A percentile compares a stretch with the other conserved stretches of the same genome.
phyloP scores from a whole-genome alignment of 148 eudicot genomes.

The Rhododendron simsii region DNA sequence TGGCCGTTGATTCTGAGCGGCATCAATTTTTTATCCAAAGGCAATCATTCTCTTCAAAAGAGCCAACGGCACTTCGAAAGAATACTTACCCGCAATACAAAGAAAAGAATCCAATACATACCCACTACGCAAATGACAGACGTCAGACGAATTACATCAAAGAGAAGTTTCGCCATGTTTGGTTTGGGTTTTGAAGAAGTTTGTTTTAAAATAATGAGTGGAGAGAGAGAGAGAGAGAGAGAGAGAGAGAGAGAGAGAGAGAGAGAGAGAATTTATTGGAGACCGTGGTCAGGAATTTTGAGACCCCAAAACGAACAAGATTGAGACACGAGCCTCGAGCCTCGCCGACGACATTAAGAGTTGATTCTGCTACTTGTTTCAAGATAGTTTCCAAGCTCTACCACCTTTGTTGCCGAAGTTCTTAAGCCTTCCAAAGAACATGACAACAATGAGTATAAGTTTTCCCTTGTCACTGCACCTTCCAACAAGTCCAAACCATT shows the following conservation, averaged over 20 bases:
- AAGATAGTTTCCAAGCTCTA: neutral
- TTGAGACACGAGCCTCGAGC: neutral
- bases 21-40: too few relatives aligned
- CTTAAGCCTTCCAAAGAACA: slow-evolving; percentile 77
- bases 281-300: too few relatives aligned
- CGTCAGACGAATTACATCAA: neutral
- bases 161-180: too few relatives aligned
- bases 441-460: slow-evolving; percentile 47
- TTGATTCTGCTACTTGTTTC: neutral
- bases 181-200: too few relatives aligned
- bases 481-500: slow-evolving; percentile 55
- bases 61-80: neutral
- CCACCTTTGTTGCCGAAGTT: slow-evolving; percentile 57
- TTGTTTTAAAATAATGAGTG: too few relatives aligned
- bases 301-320: too few relatives aligned
- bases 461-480: slow-evolving; percentile 63
- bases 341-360: neutral
- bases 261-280: too few relatives aligned
- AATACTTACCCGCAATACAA: neutral
- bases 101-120: too few relatives aligned
- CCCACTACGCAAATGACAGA: neutral
- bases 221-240: too few relatives aligned
- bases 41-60: neutral
- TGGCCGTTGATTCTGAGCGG: neutral
- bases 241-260: too few relatives aligned